phyloP scores from a whole-genome alignment of 805 yeast species.

The Hanseniaspora vineae region DNA sequence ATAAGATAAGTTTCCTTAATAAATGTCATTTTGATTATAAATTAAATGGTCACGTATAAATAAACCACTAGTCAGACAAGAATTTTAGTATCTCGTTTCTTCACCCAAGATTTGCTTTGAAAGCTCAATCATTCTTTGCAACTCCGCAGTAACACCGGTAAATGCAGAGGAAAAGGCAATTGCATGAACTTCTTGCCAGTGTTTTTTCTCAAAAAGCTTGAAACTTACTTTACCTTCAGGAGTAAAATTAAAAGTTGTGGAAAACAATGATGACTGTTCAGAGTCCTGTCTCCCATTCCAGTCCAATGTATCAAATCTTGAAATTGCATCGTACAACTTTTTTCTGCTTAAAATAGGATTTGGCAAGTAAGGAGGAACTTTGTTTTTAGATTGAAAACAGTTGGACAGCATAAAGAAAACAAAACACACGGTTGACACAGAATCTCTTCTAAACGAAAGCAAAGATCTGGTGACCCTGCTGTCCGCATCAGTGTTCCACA shows the following conservation, averaged over 20 bases:
- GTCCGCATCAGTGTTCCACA: slow-evolving; percentile 31
- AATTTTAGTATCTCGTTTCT: slow-evolving; percentile 14
- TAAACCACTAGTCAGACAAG: too few relatives aligned
- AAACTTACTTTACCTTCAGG: too few relatives aligned
- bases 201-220: slow-evolving; percentile 3
- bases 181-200: slow-evolving; percentile 37
- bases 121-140: slow-evolving; percentile 25
- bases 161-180: slow-evolving; percentile 37
- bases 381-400: slow-evolving; percentile 26
- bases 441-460: slow-evolving; percentile 32
- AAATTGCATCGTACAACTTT: slow-evolving; percentile 28
- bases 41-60: too few relatives aligned
- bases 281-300: slow-evolving; percentile 1
- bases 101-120: slow-evolving; percentile 35
- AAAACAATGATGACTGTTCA: neutral
- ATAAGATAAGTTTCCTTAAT: too few relatives aligned
- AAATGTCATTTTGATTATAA: too few relatives aligned
- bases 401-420: slow-evolving; percentile 31
- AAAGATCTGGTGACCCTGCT: slow-evolving; percentile 27
- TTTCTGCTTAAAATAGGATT: slow-evolving; percentile 31
- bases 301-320: slow-evolving; percentile 17
- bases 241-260: too few relatives aligned
- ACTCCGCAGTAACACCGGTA: slow-evolving; percentile 31
- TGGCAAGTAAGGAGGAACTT: slow-evolving; percentile 33
- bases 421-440: slow-evolving; percentile 33